phyloP scores from a whole-genome alignment of 306 rosid genomes.

The Trifolium pratense region DNA sequence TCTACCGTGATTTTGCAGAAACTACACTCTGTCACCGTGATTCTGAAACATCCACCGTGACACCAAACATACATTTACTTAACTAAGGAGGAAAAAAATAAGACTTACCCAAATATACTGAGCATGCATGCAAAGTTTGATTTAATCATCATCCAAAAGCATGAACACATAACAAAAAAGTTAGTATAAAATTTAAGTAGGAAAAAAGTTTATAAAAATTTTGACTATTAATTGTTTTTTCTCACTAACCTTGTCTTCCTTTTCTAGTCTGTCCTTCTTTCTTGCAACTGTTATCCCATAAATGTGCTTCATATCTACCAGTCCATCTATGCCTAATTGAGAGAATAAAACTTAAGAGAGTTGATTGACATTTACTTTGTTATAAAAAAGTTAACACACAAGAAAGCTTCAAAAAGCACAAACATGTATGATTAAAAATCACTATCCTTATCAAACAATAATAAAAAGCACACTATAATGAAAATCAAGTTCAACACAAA shows the following conservation, averaged over 20 bases:
- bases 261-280: conserved; percentile 98
- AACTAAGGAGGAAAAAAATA: too few species aligned
- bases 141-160: conserved; percentile 50
- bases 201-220: background rate
- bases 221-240: background rate
- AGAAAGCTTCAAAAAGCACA: background rate
- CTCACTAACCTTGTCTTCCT: conserved; percentile 90
- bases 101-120: conserved; percentile 88
- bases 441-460: background rate
- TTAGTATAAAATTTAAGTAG: conserved; percentile 23
- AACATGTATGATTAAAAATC: background rate
- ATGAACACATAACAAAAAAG: conserved; percentile 45
- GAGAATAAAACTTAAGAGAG: background rate
- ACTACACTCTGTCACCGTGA: too few species aligned
- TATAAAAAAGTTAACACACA: too few species aligned
- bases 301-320: conserved; percentile 97
- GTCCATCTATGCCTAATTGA: conserved; percentile 92
- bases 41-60: too few species aligned
- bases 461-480: background rate
- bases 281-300: conserved; percentile 99
- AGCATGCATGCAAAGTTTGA: conserved; percentile 48
- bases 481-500: too few species aligned
- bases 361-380: too few species aligned
- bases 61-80: too few species aligned
- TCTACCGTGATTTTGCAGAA: too few species aligned